Evolutionary conservation across 768 basidiomycete genomes (phyloP).

Genomic region (Boletus vermiculosoides): DNA sequence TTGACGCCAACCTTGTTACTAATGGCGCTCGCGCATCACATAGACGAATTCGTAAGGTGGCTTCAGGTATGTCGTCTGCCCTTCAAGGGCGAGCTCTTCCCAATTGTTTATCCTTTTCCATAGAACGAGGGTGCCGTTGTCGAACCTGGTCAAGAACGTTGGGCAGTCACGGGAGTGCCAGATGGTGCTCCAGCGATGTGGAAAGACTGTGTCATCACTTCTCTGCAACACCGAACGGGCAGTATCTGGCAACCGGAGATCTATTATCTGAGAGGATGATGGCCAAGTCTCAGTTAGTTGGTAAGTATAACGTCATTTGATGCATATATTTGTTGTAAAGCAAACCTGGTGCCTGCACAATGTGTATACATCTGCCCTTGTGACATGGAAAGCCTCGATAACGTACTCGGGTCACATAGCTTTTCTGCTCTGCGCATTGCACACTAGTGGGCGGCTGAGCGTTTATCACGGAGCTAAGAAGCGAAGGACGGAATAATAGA

Average conservation of each 20-base stretch:
- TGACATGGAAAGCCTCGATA: background rate
- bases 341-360: slow-evolving; percentile 15
- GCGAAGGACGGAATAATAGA: background rate
- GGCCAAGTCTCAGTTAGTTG: background rate
- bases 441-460: background rate
- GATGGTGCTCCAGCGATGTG: slow-evolving; percentile 23
- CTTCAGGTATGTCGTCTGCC: slow-evolving; percentile 31
- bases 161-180: slow-evolving; percentile 31
- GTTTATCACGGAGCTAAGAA: background rate
- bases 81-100: background rate
- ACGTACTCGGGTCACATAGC: background rate
- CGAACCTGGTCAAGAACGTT: slow-evolving; percentile 39
- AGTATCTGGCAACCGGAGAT: slow-evolving; percentile 45
- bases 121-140: slow-evolving; percentile 30
- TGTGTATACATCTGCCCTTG: slow-evolving; percentile 2
- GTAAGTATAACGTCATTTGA: slow-evolving; percentile 6
- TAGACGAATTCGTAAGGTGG: slow-evolving; percentile 32
- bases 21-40: slow-evolving; percentile 27
- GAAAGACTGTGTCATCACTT: slow-evolving; percentile 38
- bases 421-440: background rate
- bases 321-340: slow-evolving; percentile 10
- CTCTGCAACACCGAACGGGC: slow-evolving; percentile 40
- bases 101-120: background rate
- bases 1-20: slow-evolving; percentile 35
- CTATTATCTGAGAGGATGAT: slow-evolving; percentile 29